Conservation (phyloP, 2,329 filamentous ascomycete genomes). For the Stromatinia cepivora region DNA sequence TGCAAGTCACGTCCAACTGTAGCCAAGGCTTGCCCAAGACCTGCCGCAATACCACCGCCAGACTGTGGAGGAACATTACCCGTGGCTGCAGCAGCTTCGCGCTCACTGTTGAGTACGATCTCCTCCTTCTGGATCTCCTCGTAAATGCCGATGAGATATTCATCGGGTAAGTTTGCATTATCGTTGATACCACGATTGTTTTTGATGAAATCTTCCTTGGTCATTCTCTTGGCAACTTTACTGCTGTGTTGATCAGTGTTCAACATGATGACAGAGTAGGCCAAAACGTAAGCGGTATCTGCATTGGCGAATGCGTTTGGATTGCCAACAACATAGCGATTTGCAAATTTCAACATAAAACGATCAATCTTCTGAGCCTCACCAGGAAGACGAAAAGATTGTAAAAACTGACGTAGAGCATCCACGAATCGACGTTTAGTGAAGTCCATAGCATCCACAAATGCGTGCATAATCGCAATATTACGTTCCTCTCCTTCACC, state of each 20-base stretch:
- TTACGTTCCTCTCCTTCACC: conserved; percentile 92
- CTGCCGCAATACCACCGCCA: conserved; percentile 70
- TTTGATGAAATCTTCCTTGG: conserved; percentile 96
- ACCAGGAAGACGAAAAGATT: conserved; percentile 90
- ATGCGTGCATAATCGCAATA: conserved; percentile 97
- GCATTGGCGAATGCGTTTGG: conserved; percentile 97
- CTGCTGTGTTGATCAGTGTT: conserved; percentile 94
- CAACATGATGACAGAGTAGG: conserved; percentile 94
- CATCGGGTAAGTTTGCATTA: conserved; percentile 85
- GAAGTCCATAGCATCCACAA: conserved; percentile 95
- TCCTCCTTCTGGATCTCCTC: conserved; percentile 91
- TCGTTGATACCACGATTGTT: conserved; percentile 99
- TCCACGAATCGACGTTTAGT: conserved; percentile 89
- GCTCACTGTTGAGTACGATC: conserved; percentile 91
- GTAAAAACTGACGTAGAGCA: conserved; percentile 84
- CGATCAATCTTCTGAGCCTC: conserved; percentile 99
- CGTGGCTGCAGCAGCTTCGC: conserved; percentile 81
- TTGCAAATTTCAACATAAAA: conserved; percentile 98
- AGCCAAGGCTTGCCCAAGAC: conserved; percentile 84
- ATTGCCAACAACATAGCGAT: conserved; percentile 91
- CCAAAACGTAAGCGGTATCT: conserved; percentile 93
- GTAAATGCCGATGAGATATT: conserved; percentile 85
- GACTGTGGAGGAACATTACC: conserved; percentile 61
- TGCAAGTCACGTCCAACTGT: conserved; percentile 91
- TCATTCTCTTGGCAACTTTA: conserved; percentile 86